Evolutionary conservation across 495 filamentous ascomycete species (phyloP), one percentile per base, ranked within the genome.

Genomic region (Aspergillus funiculosus): DNA sequence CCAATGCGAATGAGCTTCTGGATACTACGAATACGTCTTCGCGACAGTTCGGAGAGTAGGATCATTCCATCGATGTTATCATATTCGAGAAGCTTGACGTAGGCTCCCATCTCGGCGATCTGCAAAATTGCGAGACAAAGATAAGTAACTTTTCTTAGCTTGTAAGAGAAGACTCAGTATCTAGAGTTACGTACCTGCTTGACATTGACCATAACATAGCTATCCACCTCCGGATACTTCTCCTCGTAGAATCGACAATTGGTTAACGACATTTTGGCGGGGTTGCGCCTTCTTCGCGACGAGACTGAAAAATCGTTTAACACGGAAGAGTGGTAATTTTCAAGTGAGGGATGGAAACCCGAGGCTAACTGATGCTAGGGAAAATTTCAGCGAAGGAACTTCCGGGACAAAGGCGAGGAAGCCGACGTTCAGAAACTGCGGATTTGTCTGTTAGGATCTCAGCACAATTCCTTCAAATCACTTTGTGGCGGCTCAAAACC

Each of bases 61-160:
- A 98, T 98, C 92, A 98, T 98, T 74, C 92, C 92, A 64, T 98
- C 92, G 67, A 98, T 98, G 72, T 96, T 94, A 66, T 97, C 92
- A 68, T 98, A 98, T 72, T 98, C 92, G 56, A 98, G 83, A 20
- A 98, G 82, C 73, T 98, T 98, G 61, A 98, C 92, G 63, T 98
- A 98, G 54, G 92, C 92, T 55, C 92, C 92, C 92, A 98, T 98
- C 66, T 98, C 92, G 63, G 92, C 92, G 63, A 98, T 98, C 88
- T 95, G 58, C 29, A 48, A 14, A 31, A 34, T 48, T 39, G 24
- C 52, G 59, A 61, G 49, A 38, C 19, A 26, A 38, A 44, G 43
- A 39, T 52, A 9, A 38, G 22, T 29, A 17, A 21, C 13, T 30
- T 37, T n/a, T 22, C 21, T 10, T n/a, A 13, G n/a, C 17, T 14